A percentile compares a stretch with the other conserved stretches of the same genome.
Evolutionary conservation across 106 monocot genomes (phyloP).

Genomic region (Gastrodia elata): DNA sequence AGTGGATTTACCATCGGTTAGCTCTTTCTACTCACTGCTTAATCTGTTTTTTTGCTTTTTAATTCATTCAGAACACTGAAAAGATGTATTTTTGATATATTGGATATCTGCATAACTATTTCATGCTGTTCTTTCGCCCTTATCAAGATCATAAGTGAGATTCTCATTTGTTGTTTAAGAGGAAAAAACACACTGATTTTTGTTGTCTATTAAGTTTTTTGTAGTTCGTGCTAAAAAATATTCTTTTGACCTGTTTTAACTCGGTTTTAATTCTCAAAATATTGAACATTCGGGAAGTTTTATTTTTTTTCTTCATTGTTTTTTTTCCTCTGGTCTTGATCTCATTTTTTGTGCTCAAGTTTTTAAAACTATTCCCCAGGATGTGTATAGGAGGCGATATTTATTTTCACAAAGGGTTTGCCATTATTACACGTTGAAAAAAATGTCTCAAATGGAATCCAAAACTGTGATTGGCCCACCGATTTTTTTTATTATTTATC

Average conservation of each 20-base stretch:
- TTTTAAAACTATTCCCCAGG: neutral
- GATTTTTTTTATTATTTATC: neutral
- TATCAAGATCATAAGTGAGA: neutral
- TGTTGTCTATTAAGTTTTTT: neutral
- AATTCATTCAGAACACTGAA: neutral
- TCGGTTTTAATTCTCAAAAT: neutral
- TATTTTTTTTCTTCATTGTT: neutral
- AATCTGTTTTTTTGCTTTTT: neutral
- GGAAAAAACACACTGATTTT: neutral
- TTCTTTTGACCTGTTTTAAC: neutral
- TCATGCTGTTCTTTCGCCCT: neutral
- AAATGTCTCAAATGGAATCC: too few species aligned
- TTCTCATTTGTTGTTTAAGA: neutral
- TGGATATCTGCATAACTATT: neutral
- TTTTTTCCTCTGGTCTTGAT: too few species aligned
- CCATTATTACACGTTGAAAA: too few species aligned
- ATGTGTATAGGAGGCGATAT: neutral
- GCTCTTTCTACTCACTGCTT: conserved; percentile 6
- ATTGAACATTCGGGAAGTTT: neutral
- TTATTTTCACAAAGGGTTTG: neutral
- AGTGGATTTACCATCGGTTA: conserved; percentile 62
- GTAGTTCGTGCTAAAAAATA: neutral
- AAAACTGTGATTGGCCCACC: too few species aligned
- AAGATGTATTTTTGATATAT: neutral
- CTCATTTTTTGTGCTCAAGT: neutral